A percentile compares a stretch with the other conserved stretches of the same genome.
phyloP scores from a whole-genome alignment of 495 filamentous ascomycete genomes.

The Filosporella fistucella region DNA sequence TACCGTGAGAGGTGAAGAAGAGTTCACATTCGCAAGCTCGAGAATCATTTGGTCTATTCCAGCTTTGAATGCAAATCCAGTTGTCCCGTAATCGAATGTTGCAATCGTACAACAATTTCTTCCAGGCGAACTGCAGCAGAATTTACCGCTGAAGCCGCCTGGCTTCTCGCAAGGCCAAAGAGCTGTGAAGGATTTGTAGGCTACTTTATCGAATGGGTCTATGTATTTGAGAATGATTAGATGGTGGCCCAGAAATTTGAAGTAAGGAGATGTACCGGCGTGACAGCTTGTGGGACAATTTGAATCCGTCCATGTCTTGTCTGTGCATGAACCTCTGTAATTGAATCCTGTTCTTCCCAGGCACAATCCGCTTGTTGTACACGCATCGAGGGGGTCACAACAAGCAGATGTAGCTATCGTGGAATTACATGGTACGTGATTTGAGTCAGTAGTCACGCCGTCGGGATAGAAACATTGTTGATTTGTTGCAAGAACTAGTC shows the following conservation, averaged over 20 bases:
- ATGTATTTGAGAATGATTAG: not conserved
- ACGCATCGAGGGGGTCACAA: conserved; percentile 8
- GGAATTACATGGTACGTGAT: conserved; percentile 8
- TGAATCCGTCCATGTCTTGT: not conserved
- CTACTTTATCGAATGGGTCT: not conserved
- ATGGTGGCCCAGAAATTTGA: not conserved
- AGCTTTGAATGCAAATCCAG: conserved; percentile 1
- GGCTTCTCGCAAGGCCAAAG: not conserved
- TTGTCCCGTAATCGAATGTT: not conserved
- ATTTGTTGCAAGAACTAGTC: too few species aligned
- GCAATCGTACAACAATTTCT: not conserved
- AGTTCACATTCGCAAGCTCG: too few species aligned
- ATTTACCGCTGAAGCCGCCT: not conserved
- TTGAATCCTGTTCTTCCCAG: conserved; percentile 5
- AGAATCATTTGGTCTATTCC: conserved; percentile 1
- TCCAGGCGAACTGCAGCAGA: not conserved
- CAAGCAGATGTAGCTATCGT: conserved; percentile 3
- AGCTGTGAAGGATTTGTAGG: not conserved
- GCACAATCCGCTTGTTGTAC: conserved; percentile 2
- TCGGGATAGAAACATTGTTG: conserved; percentile 11
- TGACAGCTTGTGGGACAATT: too few species aligned
- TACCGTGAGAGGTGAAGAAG: too few species aligned
- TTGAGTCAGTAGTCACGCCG: not conserved
- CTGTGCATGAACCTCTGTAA: conserved; percentile 8
- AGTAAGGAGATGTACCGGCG: not conserved